Percentiles rank a stretch among this genome's conserved stretches.
phyloP scores from a whole-genome alignment of 2,329 filamentous ascomycete genomes.

The Fusarium equiseti region DNA sequence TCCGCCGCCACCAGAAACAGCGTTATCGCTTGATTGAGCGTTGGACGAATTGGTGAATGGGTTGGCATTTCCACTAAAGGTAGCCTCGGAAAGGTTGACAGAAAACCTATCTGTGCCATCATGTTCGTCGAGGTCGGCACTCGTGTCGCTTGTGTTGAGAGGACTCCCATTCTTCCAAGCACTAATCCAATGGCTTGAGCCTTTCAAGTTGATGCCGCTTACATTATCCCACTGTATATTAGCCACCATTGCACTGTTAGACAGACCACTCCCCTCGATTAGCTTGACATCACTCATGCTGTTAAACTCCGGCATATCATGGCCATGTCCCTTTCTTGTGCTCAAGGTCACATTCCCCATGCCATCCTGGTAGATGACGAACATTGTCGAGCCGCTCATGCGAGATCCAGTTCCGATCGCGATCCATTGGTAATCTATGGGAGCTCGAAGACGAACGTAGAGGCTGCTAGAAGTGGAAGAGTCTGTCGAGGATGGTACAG shows the following conservation, averaged over 20 bases:
- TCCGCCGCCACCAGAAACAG: neutral
- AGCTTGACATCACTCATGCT: neutral
- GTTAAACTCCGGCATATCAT: neutral
- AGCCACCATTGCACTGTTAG: neutral
- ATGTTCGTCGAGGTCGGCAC: neutral
- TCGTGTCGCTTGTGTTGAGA: neutral
- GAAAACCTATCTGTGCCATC: neutral
- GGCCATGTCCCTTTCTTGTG: constrained; percentile 4
- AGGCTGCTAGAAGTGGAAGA: neutral
- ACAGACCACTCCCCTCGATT: neutral
- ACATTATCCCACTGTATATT: constrained; percentile 1
- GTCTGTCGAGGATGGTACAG: neutral
- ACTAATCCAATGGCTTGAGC: neutral
- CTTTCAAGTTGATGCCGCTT: neutral
- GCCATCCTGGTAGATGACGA: constrained; percentile 7
- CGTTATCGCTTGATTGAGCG: neutral
- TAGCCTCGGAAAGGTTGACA: neutral
- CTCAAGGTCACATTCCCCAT: neutral
- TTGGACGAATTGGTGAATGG: neutral
- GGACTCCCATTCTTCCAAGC: constrained; percentile 11
- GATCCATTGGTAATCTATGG: constrained; percentile 1
- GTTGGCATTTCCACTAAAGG: neutral
- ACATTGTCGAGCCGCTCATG: constrained; percentile 12
- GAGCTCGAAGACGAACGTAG: neutral
- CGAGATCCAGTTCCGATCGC: neutral